Percentiles rank a stretch among this genome's conserved stretches.
Conservation (phyloP, 176 grass and related monocot genomes). For the Triticum timopheevii region DNA sequence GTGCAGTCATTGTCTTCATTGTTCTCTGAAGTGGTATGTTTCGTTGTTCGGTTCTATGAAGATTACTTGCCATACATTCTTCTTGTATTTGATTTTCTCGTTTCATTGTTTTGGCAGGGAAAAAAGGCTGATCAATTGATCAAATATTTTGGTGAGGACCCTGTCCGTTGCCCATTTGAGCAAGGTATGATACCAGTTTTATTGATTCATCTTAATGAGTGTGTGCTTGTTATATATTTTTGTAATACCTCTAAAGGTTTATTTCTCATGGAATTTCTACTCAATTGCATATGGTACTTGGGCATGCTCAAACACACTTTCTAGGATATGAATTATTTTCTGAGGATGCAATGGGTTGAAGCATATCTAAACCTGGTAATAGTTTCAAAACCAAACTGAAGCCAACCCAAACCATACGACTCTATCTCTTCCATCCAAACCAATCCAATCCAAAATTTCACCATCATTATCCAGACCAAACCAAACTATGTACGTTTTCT, state of each 20-base stretch:
- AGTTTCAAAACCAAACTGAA: too few relatives aligned
- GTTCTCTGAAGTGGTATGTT: slow-evolving; percentile 85
- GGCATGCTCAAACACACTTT: not conserved
- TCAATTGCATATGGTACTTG: not conserved
- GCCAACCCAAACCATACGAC: too few relatives aligned
- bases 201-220: not conserved
- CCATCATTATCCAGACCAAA: too few relatives aligned
- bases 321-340: not conserved
- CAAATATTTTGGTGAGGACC: slow-evolving; percentile 97
- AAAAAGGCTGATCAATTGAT: slow-evolving; percentile 89
- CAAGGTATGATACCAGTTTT: slow-evolving; percentile 55
- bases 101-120: slow-evolving; percentile 50
- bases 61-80: not conserved
- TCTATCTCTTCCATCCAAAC: too few relatives aligned
- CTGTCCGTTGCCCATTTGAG: slow-evolving; percentile 95
- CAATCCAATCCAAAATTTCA: too few relatives aligned
- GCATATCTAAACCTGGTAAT: too few relatives aligned
- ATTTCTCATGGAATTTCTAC: slow-evolving; percentile 16
- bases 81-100: slow-evolving; percentile 25
- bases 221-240: not conserved
- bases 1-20: slow-evolving; percentile 76
- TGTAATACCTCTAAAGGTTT: not conserved
- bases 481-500: too few relatives aligned
- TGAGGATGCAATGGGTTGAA: not conserved
- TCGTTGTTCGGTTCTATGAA: slow-evolving; percentile 4